Evolutionary conservation across 352 stramenopile genomes (phyloP), one percentile per base, ranked within the genome.

Genomic region (Thalassiosira livingstoniorum): DNA sequence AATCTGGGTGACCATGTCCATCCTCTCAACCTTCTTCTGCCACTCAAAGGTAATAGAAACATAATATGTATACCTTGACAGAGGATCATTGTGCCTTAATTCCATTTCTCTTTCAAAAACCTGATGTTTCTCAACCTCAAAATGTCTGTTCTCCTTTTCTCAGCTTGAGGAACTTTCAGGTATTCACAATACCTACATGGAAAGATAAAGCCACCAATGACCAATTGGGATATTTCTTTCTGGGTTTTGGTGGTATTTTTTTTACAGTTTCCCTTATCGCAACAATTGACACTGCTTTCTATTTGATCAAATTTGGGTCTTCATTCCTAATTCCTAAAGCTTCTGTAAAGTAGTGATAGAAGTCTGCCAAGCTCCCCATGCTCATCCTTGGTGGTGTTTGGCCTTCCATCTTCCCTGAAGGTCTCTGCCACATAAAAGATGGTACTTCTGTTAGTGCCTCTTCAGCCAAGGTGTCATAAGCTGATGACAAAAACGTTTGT

Each of bases 391-490:
- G 47, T 58, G 4, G 47, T 11, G n/a, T 58, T 58, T 7, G 47
- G 47, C 47, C 47, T 58, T 11, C 27, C 47, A 29, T 58, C 4
- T 27, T 58, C 47, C 47, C 47, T 58, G 47, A 58, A 58, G 47
- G 47, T 5, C 21, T 11, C 11, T 25, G 47, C 47, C 47, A 58
- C 47, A 58, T 29, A 58, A 7, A n/a, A 25, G n/a, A 58, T 58
- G 47, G 47, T 58, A 58, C 27, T 58, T 58, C 47, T 58, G 47
- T 29, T 23, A 29, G 47, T 58, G 5, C 47, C n/a, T n/a, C n/a
- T 23, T 58, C 21, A 58, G 47, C 47, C 47, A 58, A 27, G 47
- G 47, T 29, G 21, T 58, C 47, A 58, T 58, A 27, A 58, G 47
- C 27, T 27, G 47, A n/a, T 58, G 11, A 15, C 47, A n/a, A 58